phyloP scores from a whole-genome alignment of 129 eudicot genomes.

The Silybum marianum region DNA sequence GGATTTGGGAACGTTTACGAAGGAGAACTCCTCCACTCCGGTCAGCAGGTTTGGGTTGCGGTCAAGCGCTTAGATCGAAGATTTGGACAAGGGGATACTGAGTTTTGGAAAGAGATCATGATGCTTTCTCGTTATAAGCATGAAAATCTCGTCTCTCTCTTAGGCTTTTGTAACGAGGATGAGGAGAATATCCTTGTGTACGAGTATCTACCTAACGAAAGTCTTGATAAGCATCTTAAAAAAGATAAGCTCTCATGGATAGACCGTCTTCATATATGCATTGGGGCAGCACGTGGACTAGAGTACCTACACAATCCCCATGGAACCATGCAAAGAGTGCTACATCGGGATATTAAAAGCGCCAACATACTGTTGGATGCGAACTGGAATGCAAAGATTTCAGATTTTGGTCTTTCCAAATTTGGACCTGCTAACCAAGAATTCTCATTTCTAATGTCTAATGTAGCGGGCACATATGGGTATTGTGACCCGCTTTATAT shows the following conservation, averaged over 20 bases:
- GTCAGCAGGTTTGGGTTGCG: background rate
- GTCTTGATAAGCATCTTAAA: background rate
- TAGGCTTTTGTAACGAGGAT: background rate
- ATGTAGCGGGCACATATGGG: background rate
- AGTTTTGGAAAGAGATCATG: background rate
- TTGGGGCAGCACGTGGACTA: background rate
- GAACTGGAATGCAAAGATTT: background rate
- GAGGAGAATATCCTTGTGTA: background rate
- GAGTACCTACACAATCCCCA: background rate
- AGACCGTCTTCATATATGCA: background rate
- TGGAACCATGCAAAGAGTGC: background rate
- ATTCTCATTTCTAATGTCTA: background rate
- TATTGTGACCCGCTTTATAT: background rate
- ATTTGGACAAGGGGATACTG: background rate
- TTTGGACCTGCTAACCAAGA: background rate
- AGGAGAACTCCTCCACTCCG: background rate
- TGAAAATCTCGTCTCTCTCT: background rate
- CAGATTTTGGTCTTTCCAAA: too few relatives aligned
- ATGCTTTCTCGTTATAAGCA: background rate
- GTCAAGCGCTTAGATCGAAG: background rate
- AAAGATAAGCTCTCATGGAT: background rate
- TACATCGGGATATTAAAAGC: background rate
- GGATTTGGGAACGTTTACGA: background rate
- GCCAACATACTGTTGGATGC: background rate
- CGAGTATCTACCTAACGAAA: background rate